Evolutionary conservation across 257 asterid genomes (phyloP).

Genomic region (Primulina tabacum): DNA sequence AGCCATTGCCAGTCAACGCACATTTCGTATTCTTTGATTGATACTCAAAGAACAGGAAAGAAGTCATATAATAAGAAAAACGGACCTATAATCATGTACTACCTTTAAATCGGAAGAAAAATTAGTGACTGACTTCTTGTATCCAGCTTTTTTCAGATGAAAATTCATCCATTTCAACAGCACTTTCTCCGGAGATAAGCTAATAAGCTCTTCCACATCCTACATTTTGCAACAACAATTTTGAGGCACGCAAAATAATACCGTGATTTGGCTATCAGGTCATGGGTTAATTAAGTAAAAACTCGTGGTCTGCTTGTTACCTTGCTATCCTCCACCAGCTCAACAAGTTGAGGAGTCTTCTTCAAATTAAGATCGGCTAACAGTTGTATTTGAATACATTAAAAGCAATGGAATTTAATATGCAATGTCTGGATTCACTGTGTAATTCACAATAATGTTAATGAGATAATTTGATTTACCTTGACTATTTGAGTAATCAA

Average conservation of each 20-base stretch:
- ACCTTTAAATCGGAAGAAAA: conserved; percentile 96
- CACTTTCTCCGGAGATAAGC: conserved; percentile 76
- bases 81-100: background rate
- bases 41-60: no score
- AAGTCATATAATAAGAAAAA: background rate
- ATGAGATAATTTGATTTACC: conserved; percentile 38
- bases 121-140: conserved; percentile 61
- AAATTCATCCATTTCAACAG: conserved; percentile 94
- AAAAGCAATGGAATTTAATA: conserved; percentile 6
- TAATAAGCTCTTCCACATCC: conserved; percentile 89
- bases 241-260: conserved; percentile 6
- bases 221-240: conserved; percentile 25
- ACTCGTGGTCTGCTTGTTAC: conserved; percentile 36
- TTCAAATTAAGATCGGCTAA: conserved; percentile 85
- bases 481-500: conserved; percentile 91
- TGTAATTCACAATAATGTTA: background rate
- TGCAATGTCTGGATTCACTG: conserved; percentile 6
- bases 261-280: background rate
- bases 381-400: conserved; percentile 67
- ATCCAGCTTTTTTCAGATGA: conserved; percentile 84
- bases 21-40: background rate
- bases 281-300: conserved; percentile 2
- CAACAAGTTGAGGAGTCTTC: conserved; percentile 93
- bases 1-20: background rate
- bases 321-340: conserved; percentile 85